Percentiles rank a stretch among this genome's conserved stretches.
These are phyloP conservation scores for Talaromyces albobiverticillius DNA, from an alignment of 2,329 filamentous ascomycete species.

Conservation along the genomic window DNA sequence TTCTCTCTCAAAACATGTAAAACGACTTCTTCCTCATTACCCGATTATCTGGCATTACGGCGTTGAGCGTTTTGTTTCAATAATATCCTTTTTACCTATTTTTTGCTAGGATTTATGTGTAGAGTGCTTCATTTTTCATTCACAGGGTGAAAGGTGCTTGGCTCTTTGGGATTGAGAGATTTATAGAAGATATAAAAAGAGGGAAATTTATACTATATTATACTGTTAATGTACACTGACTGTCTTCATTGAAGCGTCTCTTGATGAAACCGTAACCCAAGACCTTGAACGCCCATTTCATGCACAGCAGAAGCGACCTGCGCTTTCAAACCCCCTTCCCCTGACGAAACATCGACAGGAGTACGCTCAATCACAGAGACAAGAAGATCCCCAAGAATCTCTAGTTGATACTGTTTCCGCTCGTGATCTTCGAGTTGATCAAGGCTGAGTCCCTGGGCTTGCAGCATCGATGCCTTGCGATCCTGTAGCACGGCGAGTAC, in stretches of 20 bases:
- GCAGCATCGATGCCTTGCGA: conserved; percentile 31
- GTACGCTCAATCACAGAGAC: conserved; percentile 39
- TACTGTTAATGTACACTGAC: too few species aligned
- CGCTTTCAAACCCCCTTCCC: conserved; percentile 29
- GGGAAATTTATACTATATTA: background rate
- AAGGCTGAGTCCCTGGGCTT: conserved; percentile 29
- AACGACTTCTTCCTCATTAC: conserved; percentile 10
- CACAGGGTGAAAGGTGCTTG: background rate
- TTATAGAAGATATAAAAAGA: background rate
- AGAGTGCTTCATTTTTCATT: background rate
- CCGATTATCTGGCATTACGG: conserved; percentile 2
- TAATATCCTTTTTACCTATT: background rate
- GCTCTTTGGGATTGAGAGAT: background rate
- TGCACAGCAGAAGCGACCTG: conserved; percentile 32
- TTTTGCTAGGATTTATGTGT: background rate
- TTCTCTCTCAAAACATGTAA: background rate
- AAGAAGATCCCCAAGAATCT: conserved; percentile 41
- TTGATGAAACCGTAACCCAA: conserved; percentile 17
- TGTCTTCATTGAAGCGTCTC: conserved; percentile 3
- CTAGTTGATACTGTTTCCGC: conserved; percentile 39
- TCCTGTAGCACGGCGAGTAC: conserved; percentile 45
- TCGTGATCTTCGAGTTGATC: conserved; percentile 37
- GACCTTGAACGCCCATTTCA: conserved; percentile 35
- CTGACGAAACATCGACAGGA: conserved; percentile 15
- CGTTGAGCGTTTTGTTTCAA: background rate